Conservation (phyloP, 805 yeast genomes). For the Hanseniaspora pseudoguilliermondii region DNA sequence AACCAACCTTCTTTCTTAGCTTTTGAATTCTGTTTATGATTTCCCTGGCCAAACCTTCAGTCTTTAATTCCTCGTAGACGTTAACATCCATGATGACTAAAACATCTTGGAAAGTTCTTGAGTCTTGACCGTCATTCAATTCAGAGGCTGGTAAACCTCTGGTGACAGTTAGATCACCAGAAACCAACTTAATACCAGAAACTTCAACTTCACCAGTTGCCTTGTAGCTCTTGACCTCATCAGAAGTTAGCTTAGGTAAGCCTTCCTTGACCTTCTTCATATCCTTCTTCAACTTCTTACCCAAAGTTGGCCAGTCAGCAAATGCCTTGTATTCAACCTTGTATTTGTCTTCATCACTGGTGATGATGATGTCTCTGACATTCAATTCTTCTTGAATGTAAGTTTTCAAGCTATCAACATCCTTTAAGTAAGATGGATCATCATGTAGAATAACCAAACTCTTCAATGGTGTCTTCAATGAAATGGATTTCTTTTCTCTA, state of each 20-base stretch:
- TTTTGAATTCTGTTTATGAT: slow-evolving; percentile 94
- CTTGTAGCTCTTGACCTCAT: slow-evolving; percentile 66
- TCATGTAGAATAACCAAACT: slow-evolving; percentile 74
- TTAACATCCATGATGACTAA: slow-evolving; percentile 80
- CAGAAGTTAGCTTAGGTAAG: slow-evolving; percentile 67
- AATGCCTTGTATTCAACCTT: slow-evolving; percentile 87
- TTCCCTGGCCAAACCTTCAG: slow-evolving; percentile 94
- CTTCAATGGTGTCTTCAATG: slow-evolving; percentile 89
- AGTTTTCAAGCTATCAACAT: slow-evolving; percentile 59
- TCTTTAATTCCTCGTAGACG: slow-evolving; percentile 72
- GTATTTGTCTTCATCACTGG: slow-evolving; percentile 80
- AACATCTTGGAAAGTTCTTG: slow-evolving; percentile 80
- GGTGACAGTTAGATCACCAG: slow-evolving; percentile 80
- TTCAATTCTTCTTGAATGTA: slow-evolving; percentile 87
- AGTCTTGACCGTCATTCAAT: slow-evolving; percentile 61
- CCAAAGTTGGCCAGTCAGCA: slow-evolving; percentile 98
- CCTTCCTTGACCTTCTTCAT: slow-evolving; percentile 91
- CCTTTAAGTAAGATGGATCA: slow-evolving; percentile 59
- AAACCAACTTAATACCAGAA: slow-evolving; percentile 75
- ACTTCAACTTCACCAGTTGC: slow-evolving; percentile 64
- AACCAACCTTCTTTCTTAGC: slow-evolving; percentile 88
- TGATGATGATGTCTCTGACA: slow-evolving; percentile 74
- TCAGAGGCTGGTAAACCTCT: slow-evolving; percentile 71
- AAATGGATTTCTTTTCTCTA: slow-evolving; percentile 89
- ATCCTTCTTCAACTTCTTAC: slow-evolving; percentile 91